Evolutionary conservation across 2,329 filamentous ascomycete genomes (phyloP).

Genomic region (Didymella lethalis): DNA sequence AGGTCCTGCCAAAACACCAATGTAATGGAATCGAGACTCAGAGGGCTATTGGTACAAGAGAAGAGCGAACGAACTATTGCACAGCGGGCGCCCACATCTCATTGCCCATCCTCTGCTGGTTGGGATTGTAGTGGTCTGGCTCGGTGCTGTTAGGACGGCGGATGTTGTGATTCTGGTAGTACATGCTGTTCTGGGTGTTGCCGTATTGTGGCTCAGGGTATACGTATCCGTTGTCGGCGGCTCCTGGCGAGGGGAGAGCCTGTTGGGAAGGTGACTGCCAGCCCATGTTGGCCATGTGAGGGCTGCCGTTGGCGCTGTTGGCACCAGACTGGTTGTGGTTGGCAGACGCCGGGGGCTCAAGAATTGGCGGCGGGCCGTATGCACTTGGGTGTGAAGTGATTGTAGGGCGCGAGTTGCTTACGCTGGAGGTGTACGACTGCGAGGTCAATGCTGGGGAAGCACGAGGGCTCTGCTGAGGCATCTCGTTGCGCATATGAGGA

Average conservation of each 20-base stretch:
- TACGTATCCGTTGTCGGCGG: conserved; percentile 74
- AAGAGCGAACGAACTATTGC: conserved; percentile 43
- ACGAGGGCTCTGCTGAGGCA: conserved; percentile 73
- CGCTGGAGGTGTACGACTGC: conserved; percentile 67
- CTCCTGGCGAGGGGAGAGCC: conserved; percentile 74
- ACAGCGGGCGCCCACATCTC: conserved; percentile 55
- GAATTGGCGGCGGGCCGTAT: conserved; percentile 82
- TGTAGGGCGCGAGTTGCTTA: conserved; percentile 59
- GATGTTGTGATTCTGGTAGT: conserved; percentile 75
- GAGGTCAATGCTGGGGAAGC: conserved; percentile 69
- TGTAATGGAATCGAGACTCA: conserved; percentile 43
- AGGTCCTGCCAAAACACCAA: conserved; percentile 51
- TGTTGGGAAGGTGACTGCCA: conserved; percentile 88
- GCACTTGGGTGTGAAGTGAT: conserved; percentile 85
- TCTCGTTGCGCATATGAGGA: conserved; percentile 79
- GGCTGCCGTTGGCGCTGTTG: conserved; percentile 78
- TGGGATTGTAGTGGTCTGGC: conserved; percentile 58
- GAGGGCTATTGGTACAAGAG: conserved; percentile 44
- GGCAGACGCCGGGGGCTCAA: conserved; percentile 81
- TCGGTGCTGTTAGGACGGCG: conserved; percentile 79
- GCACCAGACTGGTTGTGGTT: conserved; percentile 72
- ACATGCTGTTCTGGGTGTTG: conserved; percentile 68
- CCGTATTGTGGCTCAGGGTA: conserved; percentile 78
- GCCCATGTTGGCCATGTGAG: conserved; percentile 80
- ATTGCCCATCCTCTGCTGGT: conserved; percentile 48